Percentiles rank a stretch among this genome's conserved stretches.
phyloP scores from a whole-genome alignment of 179 eudicot genomes.

The Vitellaria paradoxa region DNA sequence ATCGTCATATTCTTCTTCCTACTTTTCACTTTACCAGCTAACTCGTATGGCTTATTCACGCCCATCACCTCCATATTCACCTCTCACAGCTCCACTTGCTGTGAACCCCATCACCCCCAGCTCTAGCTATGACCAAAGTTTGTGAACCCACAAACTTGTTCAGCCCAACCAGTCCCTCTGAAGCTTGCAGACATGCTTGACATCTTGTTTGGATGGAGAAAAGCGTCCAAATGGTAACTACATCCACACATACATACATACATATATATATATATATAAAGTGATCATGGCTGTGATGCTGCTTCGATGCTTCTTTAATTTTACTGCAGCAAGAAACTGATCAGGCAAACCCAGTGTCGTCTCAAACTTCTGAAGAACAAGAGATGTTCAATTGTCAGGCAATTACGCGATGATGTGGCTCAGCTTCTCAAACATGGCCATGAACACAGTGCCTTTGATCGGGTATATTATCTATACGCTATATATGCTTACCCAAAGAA shows the following conservation, averaged over 20 bases:
- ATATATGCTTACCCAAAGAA: background rate
- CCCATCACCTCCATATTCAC: background rate
- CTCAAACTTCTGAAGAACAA: conserved; percentile 65
- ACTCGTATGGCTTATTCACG: background rate
- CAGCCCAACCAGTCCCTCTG: background rate
- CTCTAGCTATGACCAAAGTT: background rate
- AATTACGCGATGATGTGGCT: conserved; percentile 51
- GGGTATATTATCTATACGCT: conserved; percentile 36
- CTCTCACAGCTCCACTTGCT: background rate
- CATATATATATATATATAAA: background rate
- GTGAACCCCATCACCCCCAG: conserved; percentile 1
- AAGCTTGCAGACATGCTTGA: conserved; percentile 44
- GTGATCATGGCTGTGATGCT: background rate
- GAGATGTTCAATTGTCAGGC: conserved; percentile 40
- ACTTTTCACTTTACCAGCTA: conserved; percentile 4
- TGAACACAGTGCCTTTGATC: conserved; percentile 44
- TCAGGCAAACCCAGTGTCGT: conserved; percentile 58
- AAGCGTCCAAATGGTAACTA: conserved; percentile 69
- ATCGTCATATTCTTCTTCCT: background rate
- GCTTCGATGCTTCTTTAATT: background rate
- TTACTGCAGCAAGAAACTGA: conserved; percentile 62
- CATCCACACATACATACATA: background rate
- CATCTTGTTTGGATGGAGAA: conserved; percentile 70
- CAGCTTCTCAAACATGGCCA: conserved; percentile 56
- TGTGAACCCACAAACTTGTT: conserved; percentile 7